phyloP scores from a whole-genome alignment of 306 rosid species.

The Cajanus cajan region DNA sequence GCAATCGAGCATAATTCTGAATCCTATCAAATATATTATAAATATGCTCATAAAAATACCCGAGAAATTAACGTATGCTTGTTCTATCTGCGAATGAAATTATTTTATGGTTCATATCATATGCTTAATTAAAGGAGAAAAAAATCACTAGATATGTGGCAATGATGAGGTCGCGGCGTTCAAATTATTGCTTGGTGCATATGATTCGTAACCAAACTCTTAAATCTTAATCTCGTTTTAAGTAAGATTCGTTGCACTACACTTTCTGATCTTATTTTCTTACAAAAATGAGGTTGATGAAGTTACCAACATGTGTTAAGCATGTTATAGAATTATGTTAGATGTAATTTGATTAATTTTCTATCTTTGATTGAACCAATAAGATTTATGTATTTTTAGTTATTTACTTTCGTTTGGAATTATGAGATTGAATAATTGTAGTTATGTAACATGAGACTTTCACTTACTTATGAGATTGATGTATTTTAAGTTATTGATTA shows the following conservation, averaged over 20 bases:
- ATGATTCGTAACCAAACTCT: conserved; percentile 25
- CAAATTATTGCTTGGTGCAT: conserved; percentile 34
- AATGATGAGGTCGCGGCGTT: conserved; percentile 37
- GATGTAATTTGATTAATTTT: too few relatives aligned
- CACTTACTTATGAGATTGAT: too few relatives aligned
- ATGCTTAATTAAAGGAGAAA: neutral
- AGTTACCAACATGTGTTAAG: too few relatives aligned
- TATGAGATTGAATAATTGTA: too few relatives aligned
- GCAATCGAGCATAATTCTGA: conserved; percentile 1
- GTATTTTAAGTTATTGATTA: too few relatives aligned
- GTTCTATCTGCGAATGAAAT: conserved; percentile 19
- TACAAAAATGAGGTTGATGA: too few relatives aligned
- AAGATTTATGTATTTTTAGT: too few relatives aligned
- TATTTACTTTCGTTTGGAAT: too few relatives aligned
- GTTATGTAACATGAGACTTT: too few relatives aligned
- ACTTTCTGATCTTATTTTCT: too few relatives aligned
- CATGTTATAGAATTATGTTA: too few relatives aligned
- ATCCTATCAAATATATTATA: conserved; percentile 7
- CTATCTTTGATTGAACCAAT: too few relatives aligned
- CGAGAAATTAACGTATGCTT: neutral
- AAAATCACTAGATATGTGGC: conserved; percentile 25
- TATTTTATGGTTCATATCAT: neutral
- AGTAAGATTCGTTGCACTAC: conserved; percentile 31
- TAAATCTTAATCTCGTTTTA: conserved; percentile 9
- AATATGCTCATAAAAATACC: conserved; percentile 5